These are phyloP conservation scores for Gossypium lobatum DNA, from an alignment of 441 rosid species.

Conservation along the genomic window DNA sequence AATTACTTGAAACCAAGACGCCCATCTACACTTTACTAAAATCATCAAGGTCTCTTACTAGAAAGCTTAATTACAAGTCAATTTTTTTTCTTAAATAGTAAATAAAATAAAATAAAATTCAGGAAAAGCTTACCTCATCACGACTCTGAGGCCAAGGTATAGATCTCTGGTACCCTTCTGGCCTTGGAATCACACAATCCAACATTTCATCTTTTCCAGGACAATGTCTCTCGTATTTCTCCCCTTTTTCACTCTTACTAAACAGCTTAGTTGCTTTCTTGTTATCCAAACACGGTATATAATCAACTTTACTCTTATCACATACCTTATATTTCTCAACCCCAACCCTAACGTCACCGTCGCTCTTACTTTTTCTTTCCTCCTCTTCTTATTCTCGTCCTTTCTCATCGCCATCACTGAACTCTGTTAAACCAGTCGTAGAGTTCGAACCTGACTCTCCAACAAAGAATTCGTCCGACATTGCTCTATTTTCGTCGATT, in stretches of 20 bases:
- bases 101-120: neutral
- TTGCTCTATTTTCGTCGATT: slow-evolving; percentile 49
- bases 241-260: slow-evolving; percentile 31
- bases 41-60: neutral
- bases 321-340: slow-evolving; percentile 23
- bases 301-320: slow-evolving; percentile 31
- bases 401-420: slow-evolving; percentile 22
- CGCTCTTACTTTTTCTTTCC: slow-evolving; percentile 7
- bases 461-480: slow-evolving; percentile 38
- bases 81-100: neutral
- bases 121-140: slow-evolving; percentile 33
- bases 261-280: slow-evolving; percentile 33
- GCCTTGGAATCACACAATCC: slow-evolving; percentile 45
- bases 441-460: slow-evolving; percentile 45
- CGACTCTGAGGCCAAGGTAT: slow-evolving; percentile 56
- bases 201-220: slow-evolving; percentile 26
- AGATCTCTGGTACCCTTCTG: slow-evolving; percentile 35
- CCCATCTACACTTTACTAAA: neutral
- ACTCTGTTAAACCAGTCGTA: neutral
- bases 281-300: slow-evolving; percentile 43
- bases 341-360: slow-evolving; percentile 13
- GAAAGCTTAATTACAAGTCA: neutral
- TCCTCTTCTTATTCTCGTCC: slow-evolving; percentile 14
- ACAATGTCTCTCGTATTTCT: slow-evolving; percentile 52
- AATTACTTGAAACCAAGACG: neutral